These are phyloP conservation scores for Onygenales sp. DNA, from an alignment of 2,329 filamentous ascomycete species.

Conservation along the genomic window DNA sequence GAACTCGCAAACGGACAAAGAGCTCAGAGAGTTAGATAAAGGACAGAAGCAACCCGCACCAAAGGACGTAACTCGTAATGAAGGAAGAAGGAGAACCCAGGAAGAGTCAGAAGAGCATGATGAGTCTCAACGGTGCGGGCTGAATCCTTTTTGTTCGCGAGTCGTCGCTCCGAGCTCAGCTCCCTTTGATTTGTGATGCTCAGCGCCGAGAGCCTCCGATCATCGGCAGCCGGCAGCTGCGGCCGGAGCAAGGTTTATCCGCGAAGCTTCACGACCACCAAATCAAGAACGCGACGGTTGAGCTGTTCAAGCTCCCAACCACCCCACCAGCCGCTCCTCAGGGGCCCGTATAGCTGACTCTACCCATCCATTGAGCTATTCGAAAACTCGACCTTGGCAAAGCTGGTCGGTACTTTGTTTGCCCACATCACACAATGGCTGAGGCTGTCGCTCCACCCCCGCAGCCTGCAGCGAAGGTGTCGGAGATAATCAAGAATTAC, in stretches of 20 bases:
- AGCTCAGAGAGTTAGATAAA: background rate
- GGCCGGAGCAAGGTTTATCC: background rate
- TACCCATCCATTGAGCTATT: no score
- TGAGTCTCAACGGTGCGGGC: no score
- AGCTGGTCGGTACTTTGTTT: no score
- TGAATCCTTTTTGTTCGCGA: no score
- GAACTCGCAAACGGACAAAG: background rate
- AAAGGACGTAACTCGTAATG: background rate
- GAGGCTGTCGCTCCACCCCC: conserved; percentile 15
- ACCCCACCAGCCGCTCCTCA: no score
- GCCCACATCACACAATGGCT: conserved; percentile 11
- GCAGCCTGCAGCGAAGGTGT: conserved; percentile 45
- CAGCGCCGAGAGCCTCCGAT: background rate
- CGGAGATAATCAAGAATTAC: conserved; percentile 68
- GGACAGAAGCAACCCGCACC: background rate
- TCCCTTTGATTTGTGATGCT: background rate
- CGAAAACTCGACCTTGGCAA: no score
- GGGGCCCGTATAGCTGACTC: no score
- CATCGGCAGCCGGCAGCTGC: background rate
- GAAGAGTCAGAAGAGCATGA: background rate
- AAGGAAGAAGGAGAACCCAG: background rate
- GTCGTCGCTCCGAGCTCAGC: background rate
- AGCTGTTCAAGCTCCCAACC: no score
- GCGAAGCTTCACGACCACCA: background rate
- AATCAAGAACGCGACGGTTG: no score